These are phyloP conservation scores for Dysphania ambrosioides DNA, from an alignment of 148 eudicot genomes.

Conservation along the genomic window DNA sequence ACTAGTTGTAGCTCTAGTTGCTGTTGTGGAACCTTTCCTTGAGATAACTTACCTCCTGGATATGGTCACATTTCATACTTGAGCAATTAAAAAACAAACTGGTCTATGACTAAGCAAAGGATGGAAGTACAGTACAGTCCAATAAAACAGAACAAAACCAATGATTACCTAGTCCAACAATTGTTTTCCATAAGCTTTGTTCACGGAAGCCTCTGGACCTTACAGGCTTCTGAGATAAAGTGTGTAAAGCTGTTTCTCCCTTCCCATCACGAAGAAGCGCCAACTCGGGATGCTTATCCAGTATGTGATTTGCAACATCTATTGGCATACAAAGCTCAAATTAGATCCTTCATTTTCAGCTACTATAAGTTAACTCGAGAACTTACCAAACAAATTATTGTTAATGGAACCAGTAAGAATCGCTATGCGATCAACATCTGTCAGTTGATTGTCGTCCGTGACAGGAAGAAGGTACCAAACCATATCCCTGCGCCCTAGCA, in stretches of 20 bases:
- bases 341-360: background rate
- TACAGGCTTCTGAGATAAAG: conserved; percentile 27
- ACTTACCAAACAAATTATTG: conserved; percentile 28
- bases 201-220: background rate
- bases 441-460: conserved; percentile 13
- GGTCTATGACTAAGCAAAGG: background rate
- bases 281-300: background rate
- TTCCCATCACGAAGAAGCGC: conserved; percentile 23
- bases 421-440: conserved; percentile 19
- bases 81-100: background rate
- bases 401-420: conserved; percentile 25
- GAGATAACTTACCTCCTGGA: background rate
- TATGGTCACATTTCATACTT: background rate
- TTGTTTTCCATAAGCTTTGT: conserved; percentile 6
- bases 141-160: too few relatives aligned
- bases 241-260: conserved; percentile 26
- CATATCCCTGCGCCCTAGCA: conserved; percentile 27
- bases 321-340: background rate
- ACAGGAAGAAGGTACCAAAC: conserved; percentile 22
- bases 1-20: conserved; percentile 9
- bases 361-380: background rate
- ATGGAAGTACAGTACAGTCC: too few relatives aligned
- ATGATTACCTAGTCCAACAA: background rate
- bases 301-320: conserved; percentile 18
- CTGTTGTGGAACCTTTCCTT: background rate